Conservation (phyloP, 1,284 basidiomycete genomes). For the Cutaneotrichosporon dermatis region DNA sequence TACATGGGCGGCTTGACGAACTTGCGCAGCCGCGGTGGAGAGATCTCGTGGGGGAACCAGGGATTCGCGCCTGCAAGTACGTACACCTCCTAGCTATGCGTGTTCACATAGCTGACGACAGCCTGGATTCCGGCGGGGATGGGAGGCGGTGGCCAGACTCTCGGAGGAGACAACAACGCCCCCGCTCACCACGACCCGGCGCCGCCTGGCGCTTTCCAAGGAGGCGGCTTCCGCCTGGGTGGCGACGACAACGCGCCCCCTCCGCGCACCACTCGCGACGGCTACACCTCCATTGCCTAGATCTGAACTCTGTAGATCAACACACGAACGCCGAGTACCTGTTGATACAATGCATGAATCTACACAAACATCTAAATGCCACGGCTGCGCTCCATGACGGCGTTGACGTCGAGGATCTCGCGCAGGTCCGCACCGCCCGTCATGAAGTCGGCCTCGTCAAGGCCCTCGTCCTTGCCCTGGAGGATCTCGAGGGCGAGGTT, state of each 20-base stretch:
- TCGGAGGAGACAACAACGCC: slow-evolving; percentile 1
- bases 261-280: slow-evolving; percentile 22
- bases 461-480: slow-evolving; percentile 78
- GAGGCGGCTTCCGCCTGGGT: slow-evolving; percentile 31
- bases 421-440: slow-evolving; percentile 25
- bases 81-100: neutral
- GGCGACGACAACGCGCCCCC: slow-evolving; percentile 26
- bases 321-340: neutral
- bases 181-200: neutral
- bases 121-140: slow-evolving; percentile 7
- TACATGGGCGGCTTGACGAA: slow-evolving; percentile 29
- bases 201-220: slow-evolving; percentile 23
- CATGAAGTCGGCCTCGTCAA: slow-evolving; percentile 72
- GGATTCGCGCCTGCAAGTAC: slow-evolving; percentile 9
- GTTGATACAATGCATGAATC: slow-evolving; percentile 27
- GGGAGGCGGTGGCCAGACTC: neutral
- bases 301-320: neutral
- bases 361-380: slow-evolving; percentile 30
- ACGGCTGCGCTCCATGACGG: slow-evolving; percentile 42
- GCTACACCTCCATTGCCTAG: slow-evolving; percentile 34
- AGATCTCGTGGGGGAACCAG: slow-evolving; percentile 19
- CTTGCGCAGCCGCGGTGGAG: slow-evolving; percentile 37
- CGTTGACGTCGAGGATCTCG: slow-evolving; percentile 41
- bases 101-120: neutral
- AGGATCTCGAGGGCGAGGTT: slow-evolving; percentile 87